Percentiles rank a stretch among this genome's conserved stretches.
These are phyloP conservation scores for Ophiostoma sp. DNA, from an alignment of 2,329 filamentous ascomycete species.

Conservation along the genomic window DNA sequence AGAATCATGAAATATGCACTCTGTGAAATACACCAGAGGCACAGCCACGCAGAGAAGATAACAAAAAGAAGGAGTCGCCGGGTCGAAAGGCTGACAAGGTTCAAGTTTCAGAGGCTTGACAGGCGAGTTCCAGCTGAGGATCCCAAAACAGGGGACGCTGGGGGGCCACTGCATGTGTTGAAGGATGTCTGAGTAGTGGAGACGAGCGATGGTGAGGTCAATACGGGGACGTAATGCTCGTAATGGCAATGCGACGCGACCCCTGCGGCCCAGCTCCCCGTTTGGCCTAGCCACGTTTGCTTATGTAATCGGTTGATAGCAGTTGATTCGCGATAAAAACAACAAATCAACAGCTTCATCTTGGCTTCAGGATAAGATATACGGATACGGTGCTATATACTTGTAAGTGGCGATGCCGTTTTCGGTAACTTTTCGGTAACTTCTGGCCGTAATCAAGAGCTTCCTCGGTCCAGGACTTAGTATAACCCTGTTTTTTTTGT, in stretches of 20 bases:
- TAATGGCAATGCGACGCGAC: background rate
- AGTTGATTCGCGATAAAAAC: background rate
- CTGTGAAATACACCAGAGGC: background rate
- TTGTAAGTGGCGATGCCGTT: background rate
- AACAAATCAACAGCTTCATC: background rate
- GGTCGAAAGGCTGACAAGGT: background rate
- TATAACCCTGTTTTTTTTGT: background rate
- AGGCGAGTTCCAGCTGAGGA: background rate
- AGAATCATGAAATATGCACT: background rate
- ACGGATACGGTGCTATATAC: background rate
- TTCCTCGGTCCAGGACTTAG: too few relatives aligned
- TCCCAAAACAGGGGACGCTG: background rate
- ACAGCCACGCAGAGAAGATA: background rate
- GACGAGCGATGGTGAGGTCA: background rate
- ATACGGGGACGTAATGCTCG: background rate
- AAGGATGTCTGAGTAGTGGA: background rate
- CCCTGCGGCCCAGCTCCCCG: conserved; percentile 1
- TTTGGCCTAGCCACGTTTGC: background rate
- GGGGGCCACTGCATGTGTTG: background rate
- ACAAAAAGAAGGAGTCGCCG: background rate
- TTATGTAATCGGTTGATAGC: background rate
- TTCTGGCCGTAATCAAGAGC: background rate
- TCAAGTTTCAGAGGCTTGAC: background rate
- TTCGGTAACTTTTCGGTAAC: background rate
- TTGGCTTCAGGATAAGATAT: conserved; percentile 1